A percentile compares a stretch with the other conserved stretches of the same genome.
phyloP scores from a whole-genome alignment of 108 stramenopile genomes.

The Tribonema minus region DNA sequence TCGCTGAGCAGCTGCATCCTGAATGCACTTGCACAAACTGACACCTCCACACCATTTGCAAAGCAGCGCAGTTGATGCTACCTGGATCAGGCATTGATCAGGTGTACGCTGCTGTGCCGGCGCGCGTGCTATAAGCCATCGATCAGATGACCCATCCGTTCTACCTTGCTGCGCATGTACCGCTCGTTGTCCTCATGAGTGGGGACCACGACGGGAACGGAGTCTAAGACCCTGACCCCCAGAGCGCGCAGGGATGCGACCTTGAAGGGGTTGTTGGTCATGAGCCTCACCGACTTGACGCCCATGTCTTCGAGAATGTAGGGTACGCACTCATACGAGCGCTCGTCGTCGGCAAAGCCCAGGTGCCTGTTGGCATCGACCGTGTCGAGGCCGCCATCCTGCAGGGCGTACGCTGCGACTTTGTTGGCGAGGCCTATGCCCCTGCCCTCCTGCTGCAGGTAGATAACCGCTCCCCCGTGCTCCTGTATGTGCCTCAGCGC shows the following conservation, averaged over 20 bases:
- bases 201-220: slow-evolving; percentile 7
- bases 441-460: slow-evolving; percentile 75
- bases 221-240: slow-evolving; percentile 40
- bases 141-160: slow-evolving; percentile 55
- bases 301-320: slow-evolving; percentile 74
- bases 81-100: too few species aligned
- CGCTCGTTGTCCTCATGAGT: slow-evolving; percentile 23
- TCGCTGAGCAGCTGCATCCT: too few species aligned
- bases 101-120: too few species aligned
- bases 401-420: slow-evolving; percentile 82
- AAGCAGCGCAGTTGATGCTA: too few species aligned
- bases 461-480: slow-evolving; percentile 44
- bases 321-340: slow-evolving; percentile 66
- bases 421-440: slow-evolving; percentile 98
- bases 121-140: slow-evolving; percentile 16
- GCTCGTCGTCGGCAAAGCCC: slow-evolving; percentile 90
- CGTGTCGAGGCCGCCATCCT: slow-evolving; percentile 90
- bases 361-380: slow-evolving; percentile 97
- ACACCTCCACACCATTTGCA: too few species aligned
- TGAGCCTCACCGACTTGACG: slow-evolving; percentile 66
- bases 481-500: slow-evolving; percentile 71
- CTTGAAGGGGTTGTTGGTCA: slow-evolving; percentile 94
- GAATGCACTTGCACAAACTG: too few species aligned
- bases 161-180: slow-evolving; percentile 54
- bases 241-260: slow-evolving; percentile 26